A percentile compares a stretch with the other conserved stretches of the same genome.
phyloP scores from a whole-genome alignment of 2,329 filamentous ascomycete genomes.

The Cladosporium sp. region DNA sequence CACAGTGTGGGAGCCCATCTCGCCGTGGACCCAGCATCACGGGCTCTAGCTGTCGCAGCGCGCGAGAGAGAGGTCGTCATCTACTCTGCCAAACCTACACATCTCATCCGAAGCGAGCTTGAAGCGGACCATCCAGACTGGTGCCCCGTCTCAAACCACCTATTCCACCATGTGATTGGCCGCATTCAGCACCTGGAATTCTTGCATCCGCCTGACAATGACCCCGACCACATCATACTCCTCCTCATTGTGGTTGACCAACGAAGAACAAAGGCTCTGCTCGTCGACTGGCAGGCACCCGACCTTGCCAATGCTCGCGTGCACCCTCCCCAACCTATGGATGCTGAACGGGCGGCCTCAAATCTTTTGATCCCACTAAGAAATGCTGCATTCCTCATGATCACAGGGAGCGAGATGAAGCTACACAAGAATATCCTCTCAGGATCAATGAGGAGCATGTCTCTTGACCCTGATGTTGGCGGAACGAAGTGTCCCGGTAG shows the following conservation, averaged over 20 bases:
- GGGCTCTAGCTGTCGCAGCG: slow-evolving; percentile 67
- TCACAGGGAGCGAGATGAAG: slow-evolving; percentile 39
- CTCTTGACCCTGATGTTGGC: background rate
- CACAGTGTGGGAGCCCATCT: slow-evolving; percentile 64
- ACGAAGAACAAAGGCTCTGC: slow-evolving; percentile 43
- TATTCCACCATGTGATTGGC: slow-evolving; percentile 57
- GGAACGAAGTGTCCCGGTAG: slow-evolving; percentile 23
- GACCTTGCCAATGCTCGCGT: slow-evolving; percentile 26
- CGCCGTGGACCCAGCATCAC: slow-evolving; percentile 72
- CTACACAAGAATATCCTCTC: slow-evolving; percentile 44
- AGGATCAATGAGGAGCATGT: slow-evolving; percentile 32
- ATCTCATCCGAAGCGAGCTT: slow-evolving; percentile 54
- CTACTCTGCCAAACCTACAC: slow-evolving; percentile 63
- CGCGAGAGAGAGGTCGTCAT: slow-evolving; percentile 70
- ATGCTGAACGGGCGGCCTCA: slow-evolving; percentile 29
- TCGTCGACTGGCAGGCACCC: slow-evolving; percentile 34
- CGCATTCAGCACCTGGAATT: slow-evolving; percentile 88
- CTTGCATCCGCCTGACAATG: slow-evolving; percentile 67
- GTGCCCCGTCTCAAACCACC: slow-evolving; percentile 60
- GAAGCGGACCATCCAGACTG: slow-evolving; percentile 45
- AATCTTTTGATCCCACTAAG: slow-evolving; percentile 44
- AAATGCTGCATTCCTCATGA: slow-evolving; percentile 44
- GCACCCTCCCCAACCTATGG: slow-evolving; percentile 30
- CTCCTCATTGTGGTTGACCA: slow-evolving; percentile 59
- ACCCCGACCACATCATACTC: slow-evolving; percentile 70